phyloP scores from a whole-genome alignment of 2,329 filamentous ascomycete species.

The Aspergillus fumigatus region DNA sequence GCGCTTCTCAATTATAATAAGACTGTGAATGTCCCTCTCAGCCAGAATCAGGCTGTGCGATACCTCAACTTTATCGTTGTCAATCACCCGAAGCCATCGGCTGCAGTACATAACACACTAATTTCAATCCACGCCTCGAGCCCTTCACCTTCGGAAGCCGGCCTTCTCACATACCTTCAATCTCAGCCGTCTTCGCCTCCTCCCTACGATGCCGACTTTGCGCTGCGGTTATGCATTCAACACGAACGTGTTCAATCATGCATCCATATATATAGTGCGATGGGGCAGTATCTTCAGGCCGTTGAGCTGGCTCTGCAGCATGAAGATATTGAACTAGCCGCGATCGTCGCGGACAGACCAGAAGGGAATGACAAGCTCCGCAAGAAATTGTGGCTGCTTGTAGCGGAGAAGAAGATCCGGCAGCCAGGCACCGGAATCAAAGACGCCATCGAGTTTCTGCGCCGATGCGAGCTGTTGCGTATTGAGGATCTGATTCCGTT shows the following conservation, averaged over 20 bases:
- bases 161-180: slow-evolving; percentile 82
- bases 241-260: slow-evolving; percentile 89
- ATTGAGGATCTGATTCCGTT: slow-evolving; percentile 98
- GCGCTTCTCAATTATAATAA: slow-evolving; percentile 92
- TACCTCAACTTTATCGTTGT: slow-evolving; percentile 91
- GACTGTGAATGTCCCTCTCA: slow-evolving; percentile 58
- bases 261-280: slow-evolving; percentile 94
- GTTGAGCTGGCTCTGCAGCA: slow-evolving; percentile 90
- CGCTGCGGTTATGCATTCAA: slow-evolving; percentile 89
- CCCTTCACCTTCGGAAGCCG: slow-evolving; percentile 74
- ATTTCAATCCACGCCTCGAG: slow-evolving; percentile 94
- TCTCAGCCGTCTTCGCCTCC: slow-evolving; percentile 81
- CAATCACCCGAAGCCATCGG: slow-evolving; percentile 70
- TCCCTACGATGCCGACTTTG: slow-evolving; percentile 91
- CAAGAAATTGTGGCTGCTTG: slow-evolving; percentile 92
- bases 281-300: slow-evolving; percentile 90
- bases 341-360: slow-evolving; percentile 78
- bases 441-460: slow-evolving; percentile 86
- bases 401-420: slow-evolving; percentile 89
- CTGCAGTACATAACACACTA: slow-evolving; percentile 93
- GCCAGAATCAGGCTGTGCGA: slow-evolving; percentile 83
- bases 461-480: slow-evolving; percentile 81
- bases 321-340: slow-evolving; percentile 82
- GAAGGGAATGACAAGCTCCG: slow-evolving; percentile 73
- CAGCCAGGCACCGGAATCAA: slow-evolving; percentile 79